A percentile compares a stretch with the other conserved stretches of the same genome.
phyloP scores from a whole-genome alignment of 2,329 filamentous ascomycete species.

The Penicillium sp. region DNA sequence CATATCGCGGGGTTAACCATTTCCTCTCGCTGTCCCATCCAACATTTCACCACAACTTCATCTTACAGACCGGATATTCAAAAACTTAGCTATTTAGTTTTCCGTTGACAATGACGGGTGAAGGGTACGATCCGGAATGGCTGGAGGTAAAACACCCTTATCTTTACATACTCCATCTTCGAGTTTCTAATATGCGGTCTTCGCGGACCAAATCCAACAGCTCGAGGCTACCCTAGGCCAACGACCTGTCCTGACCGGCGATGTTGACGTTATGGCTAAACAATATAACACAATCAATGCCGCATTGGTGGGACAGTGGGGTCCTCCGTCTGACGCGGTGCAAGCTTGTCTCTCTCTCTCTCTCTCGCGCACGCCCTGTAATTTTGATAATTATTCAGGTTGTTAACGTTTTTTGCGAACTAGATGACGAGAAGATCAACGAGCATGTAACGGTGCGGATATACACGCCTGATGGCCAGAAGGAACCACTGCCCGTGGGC shows the following conservation, averaged over 20 bases:
- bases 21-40: too few relatives aligned
- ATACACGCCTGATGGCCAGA: background rate
- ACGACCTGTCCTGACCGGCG: background rate
- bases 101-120: background rate
- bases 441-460: background rate
- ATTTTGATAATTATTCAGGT: background rate
- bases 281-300: background rate
- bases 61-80: too few relatives aligned
- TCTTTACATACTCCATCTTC: background rate
- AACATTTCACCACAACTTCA: too few relatives aligned
- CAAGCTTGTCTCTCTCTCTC: background rate
- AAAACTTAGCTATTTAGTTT: background rate
- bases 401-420: background rate
- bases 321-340: background rate
- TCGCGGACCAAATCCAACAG: too few relatives aligned
- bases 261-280: background rate
- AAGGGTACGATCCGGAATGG: constrained; percentile 5
- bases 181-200: background rate
- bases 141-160: background rate
- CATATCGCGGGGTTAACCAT: too few relatives aligned
- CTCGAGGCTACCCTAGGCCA: background rate
- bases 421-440: background rate
- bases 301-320: background rate
- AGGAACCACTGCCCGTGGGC: constrained; percentile 26
- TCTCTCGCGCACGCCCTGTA: too few relatives aligned